Evolutionary conservation across 1,284 basidiomycete species (phyloP), one percentile per base, ranked within the genome.

Genomic region (Mycena sp.): DNA sequence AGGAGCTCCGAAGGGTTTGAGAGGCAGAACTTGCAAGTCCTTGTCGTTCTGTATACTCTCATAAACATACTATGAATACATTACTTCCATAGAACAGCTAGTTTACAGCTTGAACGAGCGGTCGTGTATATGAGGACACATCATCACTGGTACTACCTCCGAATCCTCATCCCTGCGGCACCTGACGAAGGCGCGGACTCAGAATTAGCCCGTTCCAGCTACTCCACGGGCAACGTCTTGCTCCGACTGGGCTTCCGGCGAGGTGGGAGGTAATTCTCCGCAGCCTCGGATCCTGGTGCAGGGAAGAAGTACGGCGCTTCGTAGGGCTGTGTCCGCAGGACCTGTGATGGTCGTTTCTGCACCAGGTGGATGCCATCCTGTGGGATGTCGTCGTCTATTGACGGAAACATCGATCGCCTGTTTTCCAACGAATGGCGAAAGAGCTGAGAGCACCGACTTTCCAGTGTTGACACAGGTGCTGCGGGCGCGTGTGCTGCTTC

Each of bases 291-390:
- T 21, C 73, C 74, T 3, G 86, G 86, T 6, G 79, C 74, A 19
- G 85, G 83, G 64, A 85, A 83, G 73, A 85, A 87, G 69, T 86
- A 88, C 2, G 87, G 87, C 4, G 86, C 86, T 60, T 85, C 81
- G 65, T 88, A 89, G 1, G 87, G 86, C 46, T 84, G 78, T 2
- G 87, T 88, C 25, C 87, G 83, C 30, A 75, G 73, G 0, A 74
- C 70, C 59, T 73, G 71, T 2, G 78, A 73, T n/a, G n/a, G n/a
- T 35, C 73, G 73, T 64, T 78, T 79, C 60, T 57, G 64, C 4
- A 32, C n/a, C 48, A 45, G 14, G 2, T n/a, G 28, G 17, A 30
- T 14, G 12, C 14, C n/a, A 40, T 67, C 62, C 6, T 45, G 52
- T 37, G 56, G 57, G 26, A 16, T 9, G 0, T 37, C 43, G 9